Base-by-base conservation (phyloP, 148 eudicot species). In the Chenopodium formosanum region DNA sequence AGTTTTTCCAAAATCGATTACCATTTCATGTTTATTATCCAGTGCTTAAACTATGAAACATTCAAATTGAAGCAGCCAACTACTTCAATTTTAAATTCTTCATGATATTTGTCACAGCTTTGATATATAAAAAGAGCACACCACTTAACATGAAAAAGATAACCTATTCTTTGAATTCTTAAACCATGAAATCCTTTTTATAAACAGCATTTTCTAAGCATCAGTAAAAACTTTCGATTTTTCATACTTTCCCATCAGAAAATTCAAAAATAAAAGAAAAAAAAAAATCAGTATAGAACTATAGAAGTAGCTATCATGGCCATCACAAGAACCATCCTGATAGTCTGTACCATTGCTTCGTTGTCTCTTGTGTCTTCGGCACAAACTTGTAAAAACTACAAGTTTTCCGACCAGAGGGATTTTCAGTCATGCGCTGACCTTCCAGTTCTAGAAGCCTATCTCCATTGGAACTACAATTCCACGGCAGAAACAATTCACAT, bases 381-480 rank as follows among this genome's bases (percentile, higher is more conserved):
- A 25, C 76, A 84, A 70, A 77, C 77, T 47, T 91, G 94, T 84
- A 78, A 80, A 79, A 80, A 82, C 75, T 46, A 86, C 80, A 84
- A 83, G 17, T 87, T 90, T 75, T 53, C 87, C 1, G 37, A 79
- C 37, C 75, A 86, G 66, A 75, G 76, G 46, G 52, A 53, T 20
- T 90, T 82, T 53, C 79, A 8, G 52, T 84, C 89, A 9, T 91
- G 90, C 82, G 65, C 17, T 19, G 83, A 90, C 64, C 91, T 91
- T 65, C 91, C 87, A 7, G 79, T 85, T 17, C 74, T 88, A 17
- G 48, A 76, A 31, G 91, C 90, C 27, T 78, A 87, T 66, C 88
- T 90, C 11, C 89, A 90, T 74, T 90, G 94, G 94, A 90, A 74
- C 73, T 85, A 86, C 72, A 32, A 70, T 32, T 82, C 85, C 22